Evolutionary conservation across 495 filamentous ascomycete genomes (phyloP).

Genomic region (Physcia stellaris): DNA sequence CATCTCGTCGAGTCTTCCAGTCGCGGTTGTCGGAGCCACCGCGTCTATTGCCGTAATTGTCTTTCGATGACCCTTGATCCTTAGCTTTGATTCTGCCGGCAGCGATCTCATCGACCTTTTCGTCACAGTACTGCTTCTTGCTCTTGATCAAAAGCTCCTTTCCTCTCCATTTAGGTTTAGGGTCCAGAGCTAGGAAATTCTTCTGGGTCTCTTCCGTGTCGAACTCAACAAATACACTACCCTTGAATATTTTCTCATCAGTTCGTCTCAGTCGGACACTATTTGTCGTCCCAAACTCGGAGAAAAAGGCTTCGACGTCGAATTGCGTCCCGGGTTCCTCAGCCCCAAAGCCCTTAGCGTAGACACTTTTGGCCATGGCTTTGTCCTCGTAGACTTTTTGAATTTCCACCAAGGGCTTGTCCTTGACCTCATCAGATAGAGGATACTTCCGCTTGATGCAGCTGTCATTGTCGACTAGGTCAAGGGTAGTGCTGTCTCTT

Average conservation of each 20-base stretch:
- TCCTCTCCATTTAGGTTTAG: constrained; percentile 72
- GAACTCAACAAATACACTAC: constrained; percentile 91
- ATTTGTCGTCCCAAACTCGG: constrained; percentile 62
- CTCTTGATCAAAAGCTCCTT: constrained; percentile 59
- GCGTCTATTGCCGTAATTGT: constrained; percentile 12
- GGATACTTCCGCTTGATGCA: constrained; percentile 61
- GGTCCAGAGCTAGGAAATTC: constrained; percentile 61
- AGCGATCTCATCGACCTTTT: constrained; percentile 63
- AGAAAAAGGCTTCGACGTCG: constrained; percentile 86
- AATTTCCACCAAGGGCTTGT: constrained; percentile 26
- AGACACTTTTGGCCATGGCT: constrained; percentile 47
- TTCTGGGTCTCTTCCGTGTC: constrained; percentile 55
- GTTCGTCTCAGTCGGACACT: constrained; percentile 78
- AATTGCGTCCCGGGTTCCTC: constrained; percentile 70
- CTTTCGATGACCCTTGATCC: constrained; percentile 20
- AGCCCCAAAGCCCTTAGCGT: constrained; percentile 80
- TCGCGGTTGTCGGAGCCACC: constrained; percentile 36
- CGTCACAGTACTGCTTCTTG: constrained; percentile 76
- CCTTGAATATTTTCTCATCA: constrained; percentile 64
- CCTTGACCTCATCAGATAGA: constrained; percentile 32
- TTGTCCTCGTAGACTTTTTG: constrained; percentile 43
- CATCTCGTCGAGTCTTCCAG: constrained; percentile 53
- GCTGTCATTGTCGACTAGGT: constrained; percentile 50
- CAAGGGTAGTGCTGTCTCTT: constrained; percentile 53
- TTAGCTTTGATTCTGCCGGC: constrained; percentile 52